Conservation (phyloP, 2,329 filamentous ascomycete species). For the Fusarium sp. region DNA sequence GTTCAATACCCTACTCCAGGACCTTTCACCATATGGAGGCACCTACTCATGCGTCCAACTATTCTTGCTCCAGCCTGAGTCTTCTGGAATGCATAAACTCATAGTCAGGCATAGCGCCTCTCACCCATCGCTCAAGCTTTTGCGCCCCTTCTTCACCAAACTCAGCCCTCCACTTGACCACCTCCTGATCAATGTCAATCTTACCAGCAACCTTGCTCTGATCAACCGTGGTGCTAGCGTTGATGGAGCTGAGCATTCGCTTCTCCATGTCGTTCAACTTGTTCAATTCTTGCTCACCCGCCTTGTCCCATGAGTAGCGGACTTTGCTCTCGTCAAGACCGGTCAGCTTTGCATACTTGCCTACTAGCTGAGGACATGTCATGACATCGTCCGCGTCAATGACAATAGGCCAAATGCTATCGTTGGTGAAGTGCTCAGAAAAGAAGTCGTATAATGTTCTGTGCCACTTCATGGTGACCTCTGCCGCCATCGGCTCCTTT, state of each 20-base stretch:
- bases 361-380: slow-evolving; percentile 21
- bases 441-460: slow-evolving; percentile 35
- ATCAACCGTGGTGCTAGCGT: slow-evolving; percentile 24
- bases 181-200: slow-evolving; percentile 29
- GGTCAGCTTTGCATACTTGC: slow-evolving; percentile 23
- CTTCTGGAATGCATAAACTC: slow-evolving; percentile 31
- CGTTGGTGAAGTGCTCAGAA: slow-evolving; percentile 9
- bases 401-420: slow-evolving; percentile 35
- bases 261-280: slow-evolving; percentile 7
- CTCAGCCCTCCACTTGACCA: slow-evolving; percentile 33
- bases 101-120: slow-evolving; percentile 32
- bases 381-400: slow-evolving; percentile 40
- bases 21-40: accelerated
- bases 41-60: not conserved
- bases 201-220: slow-evolving; percentile 27
- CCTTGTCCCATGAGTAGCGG: slow-evolving; percentile 25
- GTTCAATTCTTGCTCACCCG: not conserved
- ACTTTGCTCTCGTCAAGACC: slow-evolving; percentile 31
- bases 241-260: slow-evolving; percentile 35
- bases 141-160: slow-evolving; percentile 26
- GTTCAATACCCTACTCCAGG: not conserved
- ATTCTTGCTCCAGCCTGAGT: slow-evolving; percentile 8
- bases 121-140: slow-evolving; percentile 36
- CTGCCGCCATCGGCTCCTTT: slow-evolving; percentile 9
- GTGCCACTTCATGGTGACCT: slow-evolving; percentile 31